Evolutionary conservation across 2,329 filamentous ascomycete species (phyloP).

Genomic region (Colletotrichum sojae): DNA sequence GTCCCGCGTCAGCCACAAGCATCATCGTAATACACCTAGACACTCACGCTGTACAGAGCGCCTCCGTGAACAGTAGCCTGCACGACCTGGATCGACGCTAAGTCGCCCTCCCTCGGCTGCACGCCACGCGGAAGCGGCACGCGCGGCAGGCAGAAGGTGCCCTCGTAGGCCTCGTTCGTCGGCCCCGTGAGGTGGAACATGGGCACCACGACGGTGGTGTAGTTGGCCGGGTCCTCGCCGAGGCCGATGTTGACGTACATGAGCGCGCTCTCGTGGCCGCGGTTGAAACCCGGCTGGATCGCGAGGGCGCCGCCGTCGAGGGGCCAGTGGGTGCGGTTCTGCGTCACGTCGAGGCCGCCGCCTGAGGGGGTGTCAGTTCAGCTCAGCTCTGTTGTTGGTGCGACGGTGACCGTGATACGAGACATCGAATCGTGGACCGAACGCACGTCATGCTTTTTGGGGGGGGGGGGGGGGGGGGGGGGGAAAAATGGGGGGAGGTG

Average conservation of each 20-base stretch:
- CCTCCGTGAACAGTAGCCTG: conserved; percentile 78
- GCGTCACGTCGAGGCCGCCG: conserved; percentile 76
- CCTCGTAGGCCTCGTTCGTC: conserved; percentile 73
- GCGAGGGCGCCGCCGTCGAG: conserved; percentile 75
- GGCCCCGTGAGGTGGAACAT: conserved; percentile 77
- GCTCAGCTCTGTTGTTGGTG: too few relatives aligned
- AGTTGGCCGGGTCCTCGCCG: conserved; percentile 74
- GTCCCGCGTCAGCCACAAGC: background rate
- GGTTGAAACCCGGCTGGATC: conserved; percentile 81
- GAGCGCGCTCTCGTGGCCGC: conserved; percentile 74
- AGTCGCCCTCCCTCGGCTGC: conserved; percentile 73
- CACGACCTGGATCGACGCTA: conserved; percentile 80
- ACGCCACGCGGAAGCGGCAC: conserved; percentile 75
- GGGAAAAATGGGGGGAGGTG: too few relatives aligned
- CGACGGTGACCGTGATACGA: too few relatives aligned
- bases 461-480: too few relatives aligned
- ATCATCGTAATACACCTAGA: conserved; percentile 18
- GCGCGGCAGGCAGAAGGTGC: conserved; percentile 79
- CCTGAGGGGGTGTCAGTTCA: conserved; percentile 57
- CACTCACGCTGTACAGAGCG: conserved; percentile 73
- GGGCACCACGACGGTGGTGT: conserved; percentile 75
- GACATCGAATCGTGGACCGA: too few relatives aligned
- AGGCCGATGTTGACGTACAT: conserved; percentile 82
- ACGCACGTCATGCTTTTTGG: too few relatives aligned
- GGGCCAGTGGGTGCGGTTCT: conserved; percentile 80